Evolutionary conservation across 2,329 filamentous ascomycete species (phyloP).

Genomic region (Colletotrichum agaves): DNA sequence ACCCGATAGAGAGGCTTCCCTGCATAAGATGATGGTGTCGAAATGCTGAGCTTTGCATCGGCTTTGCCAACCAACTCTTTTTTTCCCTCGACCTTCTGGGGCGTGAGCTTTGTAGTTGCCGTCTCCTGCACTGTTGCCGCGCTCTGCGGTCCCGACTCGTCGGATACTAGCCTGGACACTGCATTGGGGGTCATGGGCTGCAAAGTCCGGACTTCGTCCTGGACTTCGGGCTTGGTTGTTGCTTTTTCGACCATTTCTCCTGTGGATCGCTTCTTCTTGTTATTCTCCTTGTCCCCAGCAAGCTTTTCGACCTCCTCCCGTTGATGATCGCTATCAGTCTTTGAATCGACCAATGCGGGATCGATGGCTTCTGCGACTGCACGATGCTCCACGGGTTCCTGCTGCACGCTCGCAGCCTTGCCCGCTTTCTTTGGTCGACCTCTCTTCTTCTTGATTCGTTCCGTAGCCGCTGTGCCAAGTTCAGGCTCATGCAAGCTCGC

Average conservation of each 20-base stretch:
- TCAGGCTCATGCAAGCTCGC: background rate
- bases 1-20: conserved; percentile 59
- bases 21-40: conserved; percentile 35
- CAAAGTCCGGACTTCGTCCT: conserved; percentile 14
- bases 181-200: conserved; percentile 22
- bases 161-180: conserved; percentile 3
- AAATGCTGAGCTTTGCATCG: conserved; percentile 32
- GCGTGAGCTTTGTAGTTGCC: background rate
- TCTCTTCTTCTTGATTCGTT: conserved; percentile 39
- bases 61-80: conserved; percentile 26
- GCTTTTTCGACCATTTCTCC: background rate
- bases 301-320: background rate
- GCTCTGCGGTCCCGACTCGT: conserved; percentile 9
- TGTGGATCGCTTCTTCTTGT: background rate
- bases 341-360: background rate
- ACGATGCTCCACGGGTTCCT: conserved; percentile 3
- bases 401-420: conserved; percentile 36
- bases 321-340: background rate
- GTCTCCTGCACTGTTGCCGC: conserved; percentile 8
- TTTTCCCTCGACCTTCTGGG: conserved; percentile 27
- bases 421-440: conserved; percentile 55
- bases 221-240: background rate
- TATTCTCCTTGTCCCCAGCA: background rate
- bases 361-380: background rate
- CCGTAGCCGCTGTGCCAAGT: conserved; percentile 15